Evolutionary conservation across 2,329 filamentous ascomycete species (phyloP).

Genomic region (Biscogniauxia mediterranea): DNA sequence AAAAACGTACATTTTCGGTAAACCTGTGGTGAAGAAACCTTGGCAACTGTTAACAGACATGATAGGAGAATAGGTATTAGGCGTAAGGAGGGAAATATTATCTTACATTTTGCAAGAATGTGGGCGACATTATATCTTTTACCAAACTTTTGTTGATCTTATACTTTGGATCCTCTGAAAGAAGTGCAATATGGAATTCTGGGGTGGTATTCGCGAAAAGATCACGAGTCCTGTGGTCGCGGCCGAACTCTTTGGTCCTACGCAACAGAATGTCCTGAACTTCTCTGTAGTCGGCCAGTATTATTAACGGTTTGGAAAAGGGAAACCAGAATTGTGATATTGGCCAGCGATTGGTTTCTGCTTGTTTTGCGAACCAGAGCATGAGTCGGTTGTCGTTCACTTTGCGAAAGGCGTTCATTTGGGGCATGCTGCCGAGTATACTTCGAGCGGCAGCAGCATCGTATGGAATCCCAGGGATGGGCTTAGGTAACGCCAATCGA

Average conservation of each 20-base stretch:
- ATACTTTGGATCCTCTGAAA: conserved; percentile 32
- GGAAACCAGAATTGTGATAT: conserved; percentile 28
- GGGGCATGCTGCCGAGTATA: conserved; percentile 26
- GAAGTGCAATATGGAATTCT: conserved; percentile 36
- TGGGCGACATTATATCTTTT: conserved; percentile 37
- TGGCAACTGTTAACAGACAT: no score
- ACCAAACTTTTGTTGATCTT: conserved; percentile 34
- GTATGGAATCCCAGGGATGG: conserved; percentile 32
- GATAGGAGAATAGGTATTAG: no score
- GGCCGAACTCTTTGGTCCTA: conserved; percentile 34
- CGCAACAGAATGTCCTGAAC: conserved; percentile 34
- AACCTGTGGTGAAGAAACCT: conserved; percentile 37
- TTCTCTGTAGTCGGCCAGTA: conserved; percentile 35
- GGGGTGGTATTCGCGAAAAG: conserved; percentile 20
- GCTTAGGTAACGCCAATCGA: conserved; percentile 25
- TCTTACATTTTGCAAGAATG: conserved; percentile 31
- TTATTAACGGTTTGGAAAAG: conserved; percentile 30
- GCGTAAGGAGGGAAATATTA: no score
- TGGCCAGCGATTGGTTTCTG: no score
- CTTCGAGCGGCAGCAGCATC: conserved; percentile 17
- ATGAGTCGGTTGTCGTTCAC: conserved; percentile 10
- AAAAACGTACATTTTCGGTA: conserved; percentile 32
- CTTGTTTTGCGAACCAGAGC: no score
- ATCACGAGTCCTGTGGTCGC: conserved; percentile 21
- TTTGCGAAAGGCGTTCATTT: conserved; percentile 12